Evolutionary conservation across 2,329 filamentous ascomycete species (phyloP), one percentile per base, ranked within the genome.

Genomic region (Herpotrichia juniperi): DNA sequence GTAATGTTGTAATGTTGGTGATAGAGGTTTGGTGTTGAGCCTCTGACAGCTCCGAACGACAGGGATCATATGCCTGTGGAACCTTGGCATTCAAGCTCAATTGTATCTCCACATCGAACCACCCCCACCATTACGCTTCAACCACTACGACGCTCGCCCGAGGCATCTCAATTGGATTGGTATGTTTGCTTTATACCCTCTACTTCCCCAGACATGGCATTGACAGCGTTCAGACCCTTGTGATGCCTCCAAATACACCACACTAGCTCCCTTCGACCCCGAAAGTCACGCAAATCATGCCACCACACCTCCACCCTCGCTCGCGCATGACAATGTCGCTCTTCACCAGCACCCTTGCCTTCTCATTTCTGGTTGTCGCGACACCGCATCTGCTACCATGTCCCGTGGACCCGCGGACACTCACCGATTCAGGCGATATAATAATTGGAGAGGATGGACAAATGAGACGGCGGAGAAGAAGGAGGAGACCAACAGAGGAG

Each of bases 251-350:
- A 42, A 11, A 51, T 53, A 39, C 16, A 52, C 45, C 50, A 44
- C 58, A 47, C 45, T 63, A 66, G 57, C 49, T 54, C 53, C 37
- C 44, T 35, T 46, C 37, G 43, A 43, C 53, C 54, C 51, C 35
- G 50, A 26, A 49, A 64, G 46, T 59, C 50, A 10, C 9, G 16
- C 19, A 24, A 24, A 66, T 43, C 60, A 94, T 94, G 90, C 87
- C 91, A 67, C 90, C 86, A 34, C 80, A 93, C 76, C 87, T 99
- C 35, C 94, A 99, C 75, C 94, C 94, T 28, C 88, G 93, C 74
- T 97, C 93, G 62, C 88, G 91, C 66, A 90, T 91, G 79, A 99
- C 94, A 64, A 93, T 90, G 50, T 94, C 92, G 40, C 87, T 99
- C 54, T 99, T 99, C 79, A 92, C 91, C 45, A 91, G 89, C n/a